These are phyloP conservation scores for Pythium aristosporum DNA, from an alignment of 352 stramenopile genomes.

Conservation along the genomic window DNA sequence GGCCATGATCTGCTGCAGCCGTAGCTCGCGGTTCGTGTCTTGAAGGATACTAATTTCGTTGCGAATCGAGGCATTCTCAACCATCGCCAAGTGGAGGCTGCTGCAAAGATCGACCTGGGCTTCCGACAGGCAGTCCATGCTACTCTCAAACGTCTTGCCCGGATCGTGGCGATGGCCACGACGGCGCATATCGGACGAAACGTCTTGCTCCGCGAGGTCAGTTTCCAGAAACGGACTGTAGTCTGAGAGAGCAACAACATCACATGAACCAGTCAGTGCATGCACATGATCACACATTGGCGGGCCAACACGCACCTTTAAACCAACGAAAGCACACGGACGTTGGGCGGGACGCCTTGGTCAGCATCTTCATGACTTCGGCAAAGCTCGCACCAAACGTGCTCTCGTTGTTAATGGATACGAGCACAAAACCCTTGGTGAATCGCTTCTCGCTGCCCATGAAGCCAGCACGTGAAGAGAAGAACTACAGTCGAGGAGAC, in stretches of 20 bases:
- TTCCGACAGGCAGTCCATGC: conserved; percentile 59
- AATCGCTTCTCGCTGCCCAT: conserved; percentile 55
- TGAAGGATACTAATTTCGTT: conserved; percentile 61
- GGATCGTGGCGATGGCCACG: conserved; percentile 25
- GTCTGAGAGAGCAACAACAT: conserved; percentile 28
- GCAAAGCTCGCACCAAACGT: conserved; percentile 63
- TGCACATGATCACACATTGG: not conserved
- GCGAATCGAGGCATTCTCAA: conserved; percentile 75
- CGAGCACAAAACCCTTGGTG: conserved; percentile 71
- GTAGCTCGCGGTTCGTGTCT: conserved; percentile 48
- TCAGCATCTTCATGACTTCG: conserved; percentile 49
- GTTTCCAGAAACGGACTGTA: conserved; percentile 78
- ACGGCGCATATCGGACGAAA: conserved; percentile 7
- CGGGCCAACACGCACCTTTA: conserved; percentile 34
- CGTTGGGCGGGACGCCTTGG: conserved; percentile 59
- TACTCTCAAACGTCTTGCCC: conserved; percentile 40
- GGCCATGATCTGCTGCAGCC: conserved; percentile 30
- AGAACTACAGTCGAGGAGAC: conserved; percentile 34
- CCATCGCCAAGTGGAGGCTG: conserved; percentile 61
- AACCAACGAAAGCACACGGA: conserved; percentile 81
- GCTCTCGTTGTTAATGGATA: conserved; percentile 78
- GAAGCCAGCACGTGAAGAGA: conserved; percentile 42
- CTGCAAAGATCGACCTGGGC: conserved; percentile 60
- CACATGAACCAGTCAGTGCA: not conserved
- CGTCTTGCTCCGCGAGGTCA: conserved; percentile 40